phyloP scores from a whole-genome alignment of 106 monocot genomes.

The Xerophyta viscosa region DNA sequence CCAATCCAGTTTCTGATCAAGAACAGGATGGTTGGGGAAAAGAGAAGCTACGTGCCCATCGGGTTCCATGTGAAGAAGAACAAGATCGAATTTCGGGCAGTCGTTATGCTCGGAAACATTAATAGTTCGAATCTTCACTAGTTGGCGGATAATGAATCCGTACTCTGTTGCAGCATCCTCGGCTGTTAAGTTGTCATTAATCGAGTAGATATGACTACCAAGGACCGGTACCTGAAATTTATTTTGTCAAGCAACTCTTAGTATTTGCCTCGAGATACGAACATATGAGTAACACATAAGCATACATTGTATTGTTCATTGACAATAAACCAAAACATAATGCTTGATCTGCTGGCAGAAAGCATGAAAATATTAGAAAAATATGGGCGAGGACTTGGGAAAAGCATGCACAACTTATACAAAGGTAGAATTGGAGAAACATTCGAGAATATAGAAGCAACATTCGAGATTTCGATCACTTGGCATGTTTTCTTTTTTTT shows the following conservation, averaged over 20 bases:
- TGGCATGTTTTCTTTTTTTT: too few species aligned
- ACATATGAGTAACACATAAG: neutral
- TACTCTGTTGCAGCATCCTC: constrained; percentile 66
- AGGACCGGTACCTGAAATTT: constrained; percentile 51
- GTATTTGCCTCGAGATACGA: neutral
- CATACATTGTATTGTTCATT: neutral
- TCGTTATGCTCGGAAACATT: constrained; percentile 65
- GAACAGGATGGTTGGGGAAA: constrained; percentile 49
- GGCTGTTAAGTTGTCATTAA: constrained; percentile 65
- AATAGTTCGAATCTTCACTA: constrained; percentile 54
- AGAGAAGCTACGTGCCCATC: constrained; percentile 77
- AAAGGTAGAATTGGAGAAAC: too few species aligned
- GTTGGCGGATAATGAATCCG: constrained; percentile 69
- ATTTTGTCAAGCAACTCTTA: neutral
- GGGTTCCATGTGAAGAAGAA: constrained; percentile 65
- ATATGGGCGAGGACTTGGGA: too few species aligned
- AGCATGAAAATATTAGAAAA: neutral
- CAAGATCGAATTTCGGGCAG: constrained; percentile 88
- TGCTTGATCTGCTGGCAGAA: neutral
- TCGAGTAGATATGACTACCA: constrained; percentile 62
- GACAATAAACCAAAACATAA: neutral
- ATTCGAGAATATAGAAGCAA: too few species aligned
- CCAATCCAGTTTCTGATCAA: constrained; percentile 57
- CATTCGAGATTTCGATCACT: too few species aligned
- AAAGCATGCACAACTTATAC: too few species aligned